phyloP scores from a whole-genome alignment of 1,139 yeast species.

The Zhuliangozyma blackwelliae region DNA sequence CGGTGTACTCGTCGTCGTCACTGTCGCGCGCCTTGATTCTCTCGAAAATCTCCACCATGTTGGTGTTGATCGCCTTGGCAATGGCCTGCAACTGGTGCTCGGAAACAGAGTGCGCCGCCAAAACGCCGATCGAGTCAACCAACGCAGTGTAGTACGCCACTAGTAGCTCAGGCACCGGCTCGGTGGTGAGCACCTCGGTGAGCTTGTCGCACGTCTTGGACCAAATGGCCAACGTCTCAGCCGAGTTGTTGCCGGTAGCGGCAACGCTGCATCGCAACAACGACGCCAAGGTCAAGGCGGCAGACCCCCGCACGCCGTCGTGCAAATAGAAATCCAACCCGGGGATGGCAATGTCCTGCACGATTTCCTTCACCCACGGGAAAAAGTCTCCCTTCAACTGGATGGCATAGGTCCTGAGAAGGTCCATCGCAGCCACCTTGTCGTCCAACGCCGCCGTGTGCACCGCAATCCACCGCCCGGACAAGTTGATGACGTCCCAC shows the following conservation, averaged over 20 bases:
- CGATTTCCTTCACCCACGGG: constrained; percentile 77
- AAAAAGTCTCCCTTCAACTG: constrained; percentile 79
- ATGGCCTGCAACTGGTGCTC: constrained; percentile 55
- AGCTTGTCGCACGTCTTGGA: constrained; percentile 63
- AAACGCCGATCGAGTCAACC: constrained; percentile 59
- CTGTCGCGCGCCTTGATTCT: constrained; percentile 70
- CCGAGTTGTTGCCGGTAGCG: constrained; percentile 55
- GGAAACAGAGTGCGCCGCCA: constrained; percentile 61
- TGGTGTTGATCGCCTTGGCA: constrained; percentile 56
- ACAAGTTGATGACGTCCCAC: constrained; percentile 89
- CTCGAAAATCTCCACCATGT: constrained; percentile 63
- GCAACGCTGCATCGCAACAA: constrained; percentile 64
- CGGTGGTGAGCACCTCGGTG: constrained; percentile 63
- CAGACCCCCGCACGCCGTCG: constrained; percentile 90
- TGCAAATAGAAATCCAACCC: constrained; percentile 88
- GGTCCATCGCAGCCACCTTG: constrained; percentile 87
- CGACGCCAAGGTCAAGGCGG: constrained; percentile 80
- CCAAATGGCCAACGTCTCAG: constrained; percentile 69
- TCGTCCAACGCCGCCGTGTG: constrained; percentile 91
- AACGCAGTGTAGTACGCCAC: constrained; percentile 75
- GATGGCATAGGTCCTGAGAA: constrained; percentile 81
- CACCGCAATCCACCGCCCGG: constrained; percentile 92
- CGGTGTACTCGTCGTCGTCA: constrained; percentile 67
- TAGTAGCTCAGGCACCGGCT: constrained; percentile 80
- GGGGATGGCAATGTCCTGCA: constrained; percentile 77